These are phyloP conservation scores for Skeletonema tropicum DNA, from an alignment of 108 stramenopile genomes.

Conservation along the genomic window DNA sequence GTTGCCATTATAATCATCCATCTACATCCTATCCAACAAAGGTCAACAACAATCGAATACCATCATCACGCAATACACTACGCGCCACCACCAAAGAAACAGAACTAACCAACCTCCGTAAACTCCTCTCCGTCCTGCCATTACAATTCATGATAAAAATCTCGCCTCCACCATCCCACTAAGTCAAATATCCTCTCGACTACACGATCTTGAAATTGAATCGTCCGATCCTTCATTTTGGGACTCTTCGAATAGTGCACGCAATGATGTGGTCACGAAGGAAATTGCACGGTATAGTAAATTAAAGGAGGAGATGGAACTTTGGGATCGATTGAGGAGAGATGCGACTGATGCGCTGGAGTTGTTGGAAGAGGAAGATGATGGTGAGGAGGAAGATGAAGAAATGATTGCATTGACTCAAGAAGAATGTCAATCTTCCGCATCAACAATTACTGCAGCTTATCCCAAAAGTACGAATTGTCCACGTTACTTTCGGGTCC, in stretches of 20 bases:
- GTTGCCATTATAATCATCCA: too few relatives aligned
- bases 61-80: background rate
- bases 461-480: constrained; percentile 66
- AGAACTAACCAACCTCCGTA: constrained; percentile 25
- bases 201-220: constrained; percentile 65
- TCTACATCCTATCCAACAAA: too few relatives aligned
- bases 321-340: constrained; percentile 58
- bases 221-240: constrained; percentile 66
- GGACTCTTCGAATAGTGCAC: constrained; percentile 56
- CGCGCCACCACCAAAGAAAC: background rate
- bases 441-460: constrained; percentile 47
- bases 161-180: background rate
- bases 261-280: constrained; percentile 53
- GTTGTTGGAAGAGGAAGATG: constrained; percentile 54
- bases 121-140: constrained; percentile 12
- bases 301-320: constrained; percentile 38
- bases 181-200: constrained; percentile 14
- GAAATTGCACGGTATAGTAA: constrained; percentile 53
- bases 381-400: constrained; percentile 46
- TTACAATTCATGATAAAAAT: constrained; percentile 19
- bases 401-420: constrained; percentile 38
- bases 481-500: constrained; percentile 72
- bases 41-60: too few relatives aligned
- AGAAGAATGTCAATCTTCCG: constrained; percentile 58
- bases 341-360: constrained; percentile 65